Conservation (phyloP, 2,329 filamentous ascomycete genomes). For the Aspergillus sp. region DNA sequence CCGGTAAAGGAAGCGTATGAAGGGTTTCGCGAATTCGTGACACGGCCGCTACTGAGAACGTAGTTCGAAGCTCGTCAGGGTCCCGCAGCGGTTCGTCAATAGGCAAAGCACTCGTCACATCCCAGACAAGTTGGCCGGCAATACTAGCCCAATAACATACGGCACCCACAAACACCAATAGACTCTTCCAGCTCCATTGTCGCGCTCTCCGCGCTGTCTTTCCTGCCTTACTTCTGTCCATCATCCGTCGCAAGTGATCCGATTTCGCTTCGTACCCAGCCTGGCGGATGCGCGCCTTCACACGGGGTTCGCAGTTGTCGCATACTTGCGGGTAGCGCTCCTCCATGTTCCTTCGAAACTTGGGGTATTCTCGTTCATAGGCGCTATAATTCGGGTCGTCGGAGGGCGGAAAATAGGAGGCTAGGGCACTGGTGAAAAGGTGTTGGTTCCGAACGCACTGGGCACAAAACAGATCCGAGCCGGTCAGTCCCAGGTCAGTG, state of each 20-base stretch:
- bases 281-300: slow-evolving; percentile 66
- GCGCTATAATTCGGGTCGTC: slow-evolving; percentile 67
- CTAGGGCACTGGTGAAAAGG: slow-evolving; percentile 71
- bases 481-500: slow-evolving; percentile 24
- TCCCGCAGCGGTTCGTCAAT: slow-evolving; percentile 15
- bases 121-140: slow-evolving; percentile 44
- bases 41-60: slow-evolving; percentile 16
- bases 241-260: slow-evolving; percentile 73
- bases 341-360: slow-evolving; percentile 72
- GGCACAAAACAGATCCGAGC: slow-evolving; percentile 62
- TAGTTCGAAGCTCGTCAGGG: slow-evolving; percentile 11
- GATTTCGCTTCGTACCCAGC: slow-evolving; percentile 80
- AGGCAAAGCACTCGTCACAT: slow-evolving; percentile 36
- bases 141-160: slow-evolving; percentile 44
- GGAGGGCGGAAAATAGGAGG: slow-evolving; percentile 71
- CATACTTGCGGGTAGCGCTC: slow-evolving; percentile 87
- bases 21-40: slow-evolving; percentile 23
- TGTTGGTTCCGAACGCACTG: slow-evolving; percentile 88
- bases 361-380: slow-evolving; percentile 67
- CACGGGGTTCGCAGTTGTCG: slow-evolving; percentile 71
- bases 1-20: slow-evolving; percentile 21
- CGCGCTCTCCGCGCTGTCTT: slow-evolving; percentile 32
- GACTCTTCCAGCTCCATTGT: slow-evolving; percentile 44
- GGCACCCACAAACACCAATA: slow-evolving; percentile 45
- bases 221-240: slow-evolving; percentile 59